Base-by-base conservation (phyloP, 2,329 filamentous ascomycete species). In the Colletotrichum chlorophyti region DNA sequence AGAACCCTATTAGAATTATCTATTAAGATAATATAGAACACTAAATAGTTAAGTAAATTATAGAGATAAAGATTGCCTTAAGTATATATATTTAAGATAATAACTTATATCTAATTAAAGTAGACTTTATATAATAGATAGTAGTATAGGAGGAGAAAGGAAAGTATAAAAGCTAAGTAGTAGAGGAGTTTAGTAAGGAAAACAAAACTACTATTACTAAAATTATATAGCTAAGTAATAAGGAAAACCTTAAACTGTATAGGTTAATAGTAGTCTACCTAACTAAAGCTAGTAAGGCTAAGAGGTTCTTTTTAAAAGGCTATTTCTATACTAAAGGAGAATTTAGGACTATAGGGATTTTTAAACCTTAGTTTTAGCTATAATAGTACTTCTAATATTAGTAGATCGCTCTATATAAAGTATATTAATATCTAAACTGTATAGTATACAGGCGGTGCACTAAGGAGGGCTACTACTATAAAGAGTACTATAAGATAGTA, bases 381-480 rank as follows among this genome's bases (percentile, higher is more conserved):
- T 52, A 62, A 24, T 58, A 71, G 64, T 72, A 60, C 51, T 72
- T 68, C 37, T 70, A 70, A 26, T 72, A 63, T 49, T 60, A 70
- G 58, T 49, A 68, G 53, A 64, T 69, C 32, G 57, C 62, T 17
- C 58, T 55, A n/a, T n/a, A n/a, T n/a, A n/a, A n/a, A n/a, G n/a
- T n/a, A n/a, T n/a, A n/a, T n/a, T n/a, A n/a, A n/a, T n/a, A n/a
- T n/a, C n/a, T n/a, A n/a, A n/a, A n/a, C n/a, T n/a, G n/a, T n/a
- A n/a, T 37, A 37, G 34, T 37, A 37, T 37, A 10, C 12, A 19
- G 34, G 34, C 12, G 12, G 34, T 37, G 12, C 21, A 9, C 34
- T 19, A 37, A 37, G 8, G 15, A 37, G n/a, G 34, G 34, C 15
- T 19, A 37, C 6, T 19, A 37, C 34, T 19, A 37, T 19, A 37